Conservation (phyloP, 1,139 yeast species). For the Hansenula sp. region DNA sequence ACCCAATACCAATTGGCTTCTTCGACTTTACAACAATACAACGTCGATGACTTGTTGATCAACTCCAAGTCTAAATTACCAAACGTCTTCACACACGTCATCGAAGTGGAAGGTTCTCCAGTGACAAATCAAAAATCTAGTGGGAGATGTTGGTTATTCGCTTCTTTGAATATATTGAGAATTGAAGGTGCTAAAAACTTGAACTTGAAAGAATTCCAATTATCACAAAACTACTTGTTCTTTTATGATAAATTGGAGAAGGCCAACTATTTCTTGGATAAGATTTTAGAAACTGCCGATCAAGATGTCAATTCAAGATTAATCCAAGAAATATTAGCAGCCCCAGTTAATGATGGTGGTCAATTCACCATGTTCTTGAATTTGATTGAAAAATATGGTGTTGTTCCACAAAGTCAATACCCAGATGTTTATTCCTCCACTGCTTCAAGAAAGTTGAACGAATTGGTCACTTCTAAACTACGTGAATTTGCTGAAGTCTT, state of each 20-base stretch:
- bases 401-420: slow-evolving; percentile 67
- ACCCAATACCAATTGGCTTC: slow-evolving; percentile 32
- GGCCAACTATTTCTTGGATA: slow-evolving; percentile 74
- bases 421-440: slow-evolving; percentile 72
- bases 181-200: slow-evolving; percentile 57
- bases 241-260: slow-evolving; percentile 75
- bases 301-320: slow-evolving; percentile 67
- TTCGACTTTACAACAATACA: slow-evolving; percentile 32
- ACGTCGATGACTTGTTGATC: slow-evolving; percentile 30
- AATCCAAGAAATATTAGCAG: slow-evolving; percentile 55
- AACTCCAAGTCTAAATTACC: slow-evolving; percentile 12
- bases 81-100: slow-evolving; percentile 50
- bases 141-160: slow-evolving; percentile 89
- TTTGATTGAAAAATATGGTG: slow-evolving; percentile 70
- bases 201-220: slow-evolving; percentile 65
- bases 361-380: slow-evolving; percentile 82
- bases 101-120: slow-evolving; percentile 63
- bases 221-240: slow-evolving; percentile 69
- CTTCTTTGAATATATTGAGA: slow-evolving; percentile 71
- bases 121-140: slow-evolving; percentile 68
- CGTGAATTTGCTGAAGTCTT: slow-evolving; percentile 72
- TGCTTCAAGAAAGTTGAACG: slow-evolving; percentile 53
- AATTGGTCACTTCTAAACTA: slow-evolving; percentile 59
- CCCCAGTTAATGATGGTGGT: slow-evolving; percentile 79
- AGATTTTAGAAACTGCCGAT: slow-evolving; percentile 60